Evolutionary conservation across 106 monocot genomes (phyloP), one percentile per base, ranked within the genome.

Genomic region (Dioscorea alata): DNA sequence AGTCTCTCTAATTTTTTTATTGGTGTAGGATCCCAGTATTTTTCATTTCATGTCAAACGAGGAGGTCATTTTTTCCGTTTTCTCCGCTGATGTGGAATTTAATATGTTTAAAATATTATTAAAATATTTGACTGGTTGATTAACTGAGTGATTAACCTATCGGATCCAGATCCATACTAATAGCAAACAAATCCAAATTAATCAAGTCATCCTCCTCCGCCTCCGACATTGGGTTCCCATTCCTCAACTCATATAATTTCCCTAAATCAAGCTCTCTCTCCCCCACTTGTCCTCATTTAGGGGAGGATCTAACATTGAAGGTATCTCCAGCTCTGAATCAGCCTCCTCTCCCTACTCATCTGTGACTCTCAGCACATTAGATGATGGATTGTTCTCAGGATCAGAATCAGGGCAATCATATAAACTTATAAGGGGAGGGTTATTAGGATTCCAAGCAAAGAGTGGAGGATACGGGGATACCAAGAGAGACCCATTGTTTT

Each of bases 271-370:
- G 33, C 61, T 12, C 10, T 71, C 75, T 25, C 23, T 33, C 0
- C 76, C 81, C 82, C 82, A 82, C 21, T 82, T 73, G 64, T 82
- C 81, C 0, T 82, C 76, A 13, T 73, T 59, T 20, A n/a, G 33
- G 32, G 82, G 57, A 19, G 73, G 69, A 21, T 82, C 77, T 25
- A 69, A 65, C 64, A 69, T 24, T 21, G 72, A 54, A 12, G 49
- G 64, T 13, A 61, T 28, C 58, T 77, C 76, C 52, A 52, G 56
- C 64, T 75, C 79, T 23, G 49, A 59, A 28, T 67, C 80, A 53
- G 70, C 42, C 63, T 53, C 66, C 63, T 76, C 84, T 8, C 84
- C 80, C 84, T 74, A 80, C 73, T 85, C 84, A 68, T 84, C 84
- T 24, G 84, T 48, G 71, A 79, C 72, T 23, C 68, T 52, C 4